These are phyloP conservation scores for Sporisorium iseilematis-ciliati DNA, from an alignment of 1,284 basidiomycete genomes.

Conservation along the genomic window DNA sequence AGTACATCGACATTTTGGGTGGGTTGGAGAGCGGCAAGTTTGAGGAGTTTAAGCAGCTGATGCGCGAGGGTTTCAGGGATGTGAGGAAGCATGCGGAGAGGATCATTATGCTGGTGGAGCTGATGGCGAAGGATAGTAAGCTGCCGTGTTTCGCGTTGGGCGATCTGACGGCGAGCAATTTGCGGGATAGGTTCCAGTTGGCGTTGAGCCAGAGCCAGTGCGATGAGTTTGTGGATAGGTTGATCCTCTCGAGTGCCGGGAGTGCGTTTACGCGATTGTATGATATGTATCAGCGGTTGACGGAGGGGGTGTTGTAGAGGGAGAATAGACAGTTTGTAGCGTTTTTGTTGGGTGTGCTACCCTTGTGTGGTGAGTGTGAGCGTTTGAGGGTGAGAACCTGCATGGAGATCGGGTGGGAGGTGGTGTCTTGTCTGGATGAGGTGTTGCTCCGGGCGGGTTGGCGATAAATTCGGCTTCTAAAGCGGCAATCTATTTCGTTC, in stretches of 20 bases:
- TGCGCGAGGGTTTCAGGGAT: conserved; percentile 92
- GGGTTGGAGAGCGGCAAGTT: conserved; percentile 84
- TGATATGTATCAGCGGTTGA: conserved; percentile 67
- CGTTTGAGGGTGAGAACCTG: neutral
- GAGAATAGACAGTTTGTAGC: neutral
- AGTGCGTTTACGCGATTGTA: conserved; percentile 68
- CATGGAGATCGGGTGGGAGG: neutral
- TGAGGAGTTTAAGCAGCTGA: conserved; percentile 85
- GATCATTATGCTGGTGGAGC: conserved; percentile 92
- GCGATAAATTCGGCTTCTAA: no score
- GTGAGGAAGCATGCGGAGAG: conserved; percentile 96
- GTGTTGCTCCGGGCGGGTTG: no score
- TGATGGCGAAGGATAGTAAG: conserved; percentile 96
- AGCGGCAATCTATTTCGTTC: no score
- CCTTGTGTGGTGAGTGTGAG: neutral
- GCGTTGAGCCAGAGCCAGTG: conserved; percentile 86
- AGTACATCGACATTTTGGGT: conserved; percentile 96
- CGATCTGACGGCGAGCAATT: conserved; percentile 84
- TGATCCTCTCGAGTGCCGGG: conserved; percentile 62
- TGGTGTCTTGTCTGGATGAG: no score
- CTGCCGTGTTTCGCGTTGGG: conserved; percentile 93
- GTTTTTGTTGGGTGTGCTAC: no score
- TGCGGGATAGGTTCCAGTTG: conserved; percentile 94
- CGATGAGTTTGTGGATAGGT: conserved; percentile 79
- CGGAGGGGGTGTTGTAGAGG: conserved; percentile 55